phyloP scores from a whole-genome alignment of 192 early-diverging fungal species.

The Coemansia sp. region DNA sequence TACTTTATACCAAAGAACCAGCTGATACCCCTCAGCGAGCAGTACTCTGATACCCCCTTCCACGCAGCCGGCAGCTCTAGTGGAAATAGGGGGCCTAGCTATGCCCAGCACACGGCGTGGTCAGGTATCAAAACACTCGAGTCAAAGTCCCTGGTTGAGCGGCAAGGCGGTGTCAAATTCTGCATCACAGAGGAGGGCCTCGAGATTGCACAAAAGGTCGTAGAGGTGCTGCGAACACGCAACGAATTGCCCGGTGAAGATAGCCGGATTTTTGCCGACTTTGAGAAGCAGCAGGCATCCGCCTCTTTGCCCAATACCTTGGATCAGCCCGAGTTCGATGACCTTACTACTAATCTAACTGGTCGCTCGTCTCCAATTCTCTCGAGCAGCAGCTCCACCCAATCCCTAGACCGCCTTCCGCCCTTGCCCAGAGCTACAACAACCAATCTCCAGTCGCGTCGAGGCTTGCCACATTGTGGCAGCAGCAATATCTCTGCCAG shows the following conservation, averaged over 20 bases:
- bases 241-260: constrained; percentile 25
- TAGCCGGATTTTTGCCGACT: constrained; percentile 12
- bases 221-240: constrained; percentile 31
- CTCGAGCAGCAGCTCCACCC: background rate
- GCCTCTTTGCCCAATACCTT: background rate
- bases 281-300: constrained; percentile 3
- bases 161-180: constrained; percentile 60
- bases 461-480: background rate
- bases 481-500: constrained; percentile 3
- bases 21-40: constrained; percentile 63
- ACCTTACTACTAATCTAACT: background rate
- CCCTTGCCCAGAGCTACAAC: background rate
- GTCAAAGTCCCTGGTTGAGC: constrained; percentile 65
- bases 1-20: constrained; percentile 65
- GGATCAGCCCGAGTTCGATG: background rate
- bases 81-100: constrained; percentile 46
- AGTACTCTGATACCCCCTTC: constrained; percentile 67
- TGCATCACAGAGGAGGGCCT: constrained; percentile 71
- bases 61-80: constrained; percentile 30
- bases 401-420: background rate
- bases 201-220: constrained; percentile 57
- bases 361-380: background rate
- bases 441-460: background rate
- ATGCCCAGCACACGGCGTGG: constrained; percentile 71
- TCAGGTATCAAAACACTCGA: constrained; percentile 69